Percentiles rank a stretch among this genome's conserved stretches.
phyloP scores from a whole-genome alignment of 1,139 yeast species.

The Kurtzmaniella quercitrusa region DNA sequence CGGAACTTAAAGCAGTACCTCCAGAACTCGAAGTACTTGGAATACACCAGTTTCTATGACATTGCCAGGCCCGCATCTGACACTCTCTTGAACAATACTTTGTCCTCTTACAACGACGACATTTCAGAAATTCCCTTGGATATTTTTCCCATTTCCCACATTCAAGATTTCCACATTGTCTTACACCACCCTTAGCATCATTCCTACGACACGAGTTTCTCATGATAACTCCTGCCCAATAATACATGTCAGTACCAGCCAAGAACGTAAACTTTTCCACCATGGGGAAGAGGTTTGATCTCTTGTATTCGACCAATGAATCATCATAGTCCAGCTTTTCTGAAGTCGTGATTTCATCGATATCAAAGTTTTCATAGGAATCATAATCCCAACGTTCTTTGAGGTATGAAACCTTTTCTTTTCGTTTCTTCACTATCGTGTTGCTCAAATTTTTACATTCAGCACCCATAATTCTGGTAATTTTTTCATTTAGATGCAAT shows the following conservation, averaged over 20 bases:
- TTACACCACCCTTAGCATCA: conserved; percentile 79
- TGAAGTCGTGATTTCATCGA: conserved; percentile 39
- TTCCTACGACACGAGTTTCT: conserved; percentile 91
- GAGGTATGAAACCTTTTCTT: conserved; percentile 29
- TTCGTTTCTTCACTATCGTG: conserved; percentile 29
- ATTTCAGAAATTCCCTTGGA: conserved; percentile 91
- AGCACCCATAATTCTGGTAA: conserved; percentile 27
- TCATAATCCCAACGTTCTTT: conserved; percentile 50
- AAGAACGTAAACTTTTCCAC: conserved; percentile 88
- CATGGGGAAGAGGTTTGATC: conserved; percentile 75
- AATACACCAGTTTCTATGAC: conserved; percentile 92
- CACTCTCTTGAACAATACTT: conserved; percentile 93
- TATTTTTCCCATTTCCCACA: conserved; percentile 95
- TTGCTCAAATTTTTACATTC: conserved; percentile 31
- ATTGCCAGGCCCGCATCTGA: conserved; percentile 87
- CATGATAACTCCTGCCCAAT: conserved; percentile 98
- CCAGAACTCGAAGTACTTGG: conserved; percentile 34
- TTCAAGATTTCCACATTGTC: conserved; percentile 90
- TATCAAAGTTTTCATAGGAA: conserved; percentile 50
- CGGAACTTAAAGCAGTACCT: conserved; percentile 7
- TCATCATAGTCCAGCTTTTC: conserved; percentile 41
- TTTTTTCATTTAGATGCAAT: conserved; percentile 28
- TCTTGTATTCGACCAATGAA: conserved; percentile 47
- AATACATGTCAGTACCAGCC: conserved; percentile 71
- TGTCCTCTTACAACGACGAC: conserved; percentile 89